Base-by-base conservation (phyloP, 495 filamentous ascomycete genomes). In the Xylaria flabelliformis region DNA sequence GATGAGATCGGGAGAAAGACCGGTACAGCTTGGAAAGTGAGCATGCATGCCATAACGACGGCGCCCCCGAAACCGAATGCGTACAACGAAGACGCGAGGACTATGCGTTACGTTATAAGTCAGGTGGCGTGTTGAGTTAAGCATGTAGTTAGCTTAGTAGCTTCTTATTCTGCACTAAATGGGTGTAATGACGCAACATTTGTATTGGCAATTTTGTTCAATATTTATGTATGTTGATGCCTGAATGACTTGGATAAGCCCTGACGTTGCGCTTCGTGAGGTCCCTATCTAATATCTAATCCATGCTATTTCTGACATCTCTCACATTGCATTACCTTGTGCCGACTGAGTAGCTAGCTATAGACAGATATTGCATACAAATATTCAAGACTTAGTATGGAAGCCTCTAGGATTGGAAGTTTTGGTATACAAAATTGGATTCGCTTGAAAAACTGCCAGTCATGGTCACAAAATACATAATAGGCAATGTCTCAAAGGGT, bases 1-100 rank as follows among this genome's bases (percentile, higher is more conserved):
- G 76, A 83, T 12, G 74, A 85, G 70, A 82, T 90, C 64, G 82
- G 82, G 19, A 72, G 71, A 29, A 82, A 82, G 70, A 84, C 83
- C n/a, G 85, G 81, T 3, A 84, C 82, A 39, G 76, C 77, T 70
- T 86, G 84, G 80, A 70, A 67, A 24, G 74, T 76, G 53, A 51
- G 34, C 48, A 41, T 62, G 67, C 39, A 48, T 17, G 59, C 26
- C 6, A 39, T 34, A 48, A 48, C n/a, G 29, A 29, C 48, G n/a
- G 32, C 48, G 2, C 48, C 66, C n/a, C 66, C 66, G 1, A 68
- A 68, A 46, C 66, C 66, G 12, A 68, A 68, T 58, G 53, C 34
- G 3, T 51, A 42, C n/a, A 36, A 34, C 50, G 36, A 68, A 41
- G 34, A 68, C 39, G 66, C 66, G 34, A 68, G 66, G 66, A 29